Conservation (phyloP, 202 grass and related monocot genomes). For the Musa balbisiana region DNA sequence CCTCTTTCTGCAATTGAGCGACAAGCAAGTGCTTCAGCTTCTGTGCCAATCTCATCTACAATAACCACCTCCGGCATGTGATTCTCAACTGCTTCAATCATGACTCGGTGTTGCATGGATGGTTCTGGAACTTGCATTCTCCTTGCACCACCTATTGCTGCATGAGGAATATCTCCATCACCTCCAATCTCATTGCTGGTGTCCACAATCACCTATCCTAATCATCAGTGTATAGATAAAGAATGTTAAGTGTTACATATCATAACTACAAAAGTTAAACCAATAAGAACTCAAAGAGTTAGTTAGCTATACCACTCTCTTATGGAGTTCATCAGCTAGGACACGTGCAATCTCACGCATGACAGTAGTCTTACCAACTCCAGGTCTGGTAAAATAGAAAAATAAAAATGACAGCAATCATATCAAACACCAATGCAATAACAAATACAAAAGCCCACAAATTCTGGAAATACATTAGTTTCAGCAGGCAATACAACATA, state of each 20-base stretch:
- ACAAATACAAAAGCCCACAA: neutral
- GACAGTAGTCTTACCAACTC: slow-evolving; percentile 95
- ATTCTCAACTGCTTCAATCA: slow-evolving; percentile 99
- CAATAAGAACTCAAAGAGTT: neutral
- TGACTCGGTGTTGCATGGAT: slow-evolving; percentile 84
- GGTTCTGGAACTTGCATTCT: slow-evolving; percentile 98
- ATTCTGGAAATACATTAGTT: neutral
- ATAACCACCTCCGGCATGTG: slow-evolving; percentile 99
- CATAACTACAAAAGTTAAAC: neutral
- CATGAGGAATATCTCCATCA: slow-evolving; percentile 88
- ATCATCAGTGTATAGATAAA: slow-evolving; percentile 41
- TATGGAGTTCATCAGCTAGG: slow-evolving; percentile 86
- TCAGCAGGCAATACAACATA: neutral
- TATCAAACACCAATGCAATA: neutral
- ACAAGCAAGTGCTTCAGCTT: slow-evolving; percentile 83
- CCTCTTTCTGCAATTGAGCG: slow-evolving; percentile 95
- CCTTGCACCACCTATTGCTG: slow-evolving; percentile 85
- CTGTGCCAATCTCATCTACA: slow-evolving; percentile 94
- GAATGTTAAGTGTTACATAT: slow-evolving; percentile 30
- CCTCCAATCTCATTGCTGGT: slow-evolving; percentile 99
- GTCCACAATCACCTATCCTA: slow-evolving; percentile 97
- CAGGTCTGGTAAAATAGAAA: slow-evolving; percentile 49
- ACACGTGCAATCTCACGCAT: slow-evolving; percentile 96
- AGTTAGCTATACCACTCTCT: slow-evolving; percentile 72
- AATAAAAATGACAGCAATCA: neutral